Base-by-base conservation (phyloP, 176 grass and related monocot genomes). In the Alopecurus myosuroides region DNA sequence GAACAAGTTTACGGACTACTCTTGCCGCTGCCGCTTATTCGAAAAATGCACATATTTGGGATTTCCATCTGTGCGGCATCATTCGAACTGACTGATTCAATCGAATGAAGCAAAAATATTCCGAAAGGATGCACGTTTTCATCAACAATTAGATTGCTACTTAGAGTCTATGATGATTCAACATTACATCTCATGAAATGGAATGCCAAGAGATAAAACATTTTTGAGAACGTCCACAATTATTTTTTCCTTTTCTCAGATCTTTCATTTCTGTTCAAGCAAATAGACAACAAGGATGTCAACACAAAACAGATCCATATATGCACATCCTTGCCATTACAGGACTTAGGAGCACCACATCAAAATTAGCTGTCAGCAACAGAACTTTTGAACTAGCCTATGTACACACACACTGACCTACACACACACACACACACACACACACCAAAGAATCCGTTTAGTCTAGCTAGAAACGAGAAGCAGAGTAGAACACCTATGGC, bases 271-370 rank as follows among this genome's bases (percentile, higher is more conserved):
- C 57, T 39, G 22, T 50, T 35, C 56, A 10, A 78, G 4, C 25
- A 71, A 77, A 72, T 14, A 64, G 11, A 45, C 72, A 78, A 44
- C 6, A 64, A 62, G 49, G 6, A 30, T 26, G 57, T 18, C 28
- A 77, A 70, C 60, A 70, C 6, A 74, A 5, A 78, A 26, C 44
- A 86, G 19, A 84, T 77, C 22, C 4, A 42, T 42, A 28, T 29
- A 8, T 20, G 5, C 23, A 71, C 83, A 90, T 90, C 84, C 84
- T 90, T 86, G 79, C 79, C 84, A 82, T 66, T 67, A 36, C 63
- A 79, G 73, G 88, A 74, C 88, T 86, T 86, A 86, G 84, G 88
- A 86, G 74, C 22, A 64, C 44, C 73, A 65, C 74, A 81, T 33
- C 0, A 67, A 70, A 81, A 67, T 10, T 37, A 37, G 34, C 40